These are phyloP conservation scores for Chimonanthus praecox DNA, from an alignment of 164 flowering plant species.

Conservation along the genomic window DNA sequence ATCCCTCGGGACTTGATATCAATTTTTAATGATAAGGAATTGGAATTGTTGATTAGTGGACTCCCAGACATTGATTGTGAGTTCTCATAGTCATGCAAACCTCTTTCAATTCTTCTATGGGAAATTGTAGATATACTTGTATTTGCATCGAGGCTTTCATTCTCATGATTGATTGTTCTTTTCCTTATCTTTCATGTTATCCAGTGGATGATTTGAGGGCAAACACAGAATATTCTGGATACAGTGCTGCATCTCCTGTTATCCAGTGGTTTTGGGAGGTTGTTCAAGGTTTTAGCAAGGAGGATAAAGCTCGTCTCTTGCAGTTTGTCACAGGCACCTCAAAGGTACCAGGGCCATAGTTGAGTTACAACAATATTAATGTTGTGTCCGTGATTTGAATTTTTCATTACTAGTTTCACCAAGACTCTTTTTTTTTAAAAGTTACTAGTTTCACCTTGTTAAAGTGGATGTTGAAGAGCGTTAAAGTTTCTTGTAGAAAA, in stretches of 20 bases:
- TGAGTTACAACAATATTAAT: no score
- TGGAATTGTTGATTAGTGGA: slow-evolving; percentile 90
- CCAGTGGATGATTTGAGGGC: slow-evolving; percentile 96
- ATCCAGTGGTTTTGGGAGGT: slow-evolving; percentile 99
- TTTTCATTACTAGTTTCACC: no score
- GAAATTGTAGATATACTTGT: background rate
- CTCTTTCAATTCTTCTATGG: background rate
- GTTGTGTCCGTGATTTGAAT: no score
- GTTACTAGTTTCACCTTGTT: no score
- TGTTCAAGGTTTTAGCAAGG: slow-evolving; percentile 88
- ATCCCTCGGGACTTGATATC: slow-evolving; percentile 73
- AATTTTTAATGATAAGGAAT: slow-evolving; percentile 89
- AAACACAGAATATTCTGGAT: slow-evolving; percentile 97
- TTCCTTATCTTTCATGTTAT: slow-evolving; percentile 3
- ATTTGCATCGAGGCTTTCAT: background rate
- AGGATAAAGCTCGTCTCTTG: slow-evolving; percentile 91
- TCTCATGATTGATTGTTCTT: background rate
- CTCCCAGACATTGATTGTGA: slow-evolving; percentile 96
- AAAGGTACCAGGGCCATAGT: slow-evolving; percentile 44
- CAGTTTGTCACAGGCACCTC: slow-evolving; percentile 99
- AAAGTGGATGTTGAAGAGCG: no score
- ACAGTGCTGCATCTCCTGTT: slow-evolving; percentile 81
- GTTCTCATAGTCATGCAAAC: slow-evolving; percentile 18
- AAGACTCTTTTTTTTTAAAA: no score
- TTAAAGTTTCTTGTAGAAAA: no score